Base-by-base conservation (phyloP, 768 basidiomycete species). In the Crepidotus variabilis region DNA sequence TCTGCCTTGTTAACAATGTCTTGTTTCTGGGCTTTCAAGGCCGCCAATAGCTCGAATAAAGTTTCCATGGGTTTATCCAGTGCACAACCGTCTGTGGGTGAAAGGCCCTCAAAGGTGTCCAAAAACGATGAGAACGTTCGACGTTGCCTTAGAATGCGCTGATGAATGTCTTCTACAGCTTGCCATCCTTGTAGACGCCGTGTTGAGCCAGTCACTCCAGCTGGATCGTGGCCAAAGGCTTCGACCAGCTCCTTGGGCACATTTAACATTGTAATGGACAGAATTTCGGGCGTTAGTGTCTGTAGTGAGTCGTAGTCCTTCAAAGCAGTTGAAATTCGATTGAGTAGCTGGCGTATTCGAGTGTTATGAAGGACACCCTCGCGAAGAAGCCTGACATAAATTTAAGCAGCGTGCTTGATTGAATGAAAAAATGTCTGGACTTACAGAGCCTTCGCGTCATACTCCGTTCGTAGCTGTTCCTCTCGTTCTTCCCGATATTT, bases 81-180 rank as follows among this genome's bases (percentile, higher is more conserved):
- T 2, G 84, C 71, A 60, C 76, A 79, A 55, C 72, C 69, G 14
- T 72, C 45, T 58, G 65, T 61, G 24, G 57, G 51, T 32, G 64
- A 51, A 32, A 61, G 45, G 11, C 67, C 59, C 7, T 63, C 54
- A 23, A 68, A 58, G 5, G 62, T 45, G 21, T 71, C 59, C 28
- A 85, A 66, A 61, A 84, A 87, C n/a, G 69, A 67, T 21, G 66
- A 60, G 55, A 85, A 79, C 24, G 78, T 72, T 50, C 80, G 74
- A 34, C 84, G 83, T 65, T 92, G 90, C 32, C 80, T 80, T 21
- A 72, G 55, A 18, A 91, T 72, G 43, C 88, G 84, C 23, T 75
- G 64, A 63, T 89, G 77, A 53, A 90, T 87, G 56, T 92, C 87
- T 56, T 92, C 90, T 14, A 90, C 87, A 1, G 86, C 87, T 58